phyloP scores from a whole-genome alignment of 2,329 filamentous ascomycete species.

The Fulvia fulva region DNA sequence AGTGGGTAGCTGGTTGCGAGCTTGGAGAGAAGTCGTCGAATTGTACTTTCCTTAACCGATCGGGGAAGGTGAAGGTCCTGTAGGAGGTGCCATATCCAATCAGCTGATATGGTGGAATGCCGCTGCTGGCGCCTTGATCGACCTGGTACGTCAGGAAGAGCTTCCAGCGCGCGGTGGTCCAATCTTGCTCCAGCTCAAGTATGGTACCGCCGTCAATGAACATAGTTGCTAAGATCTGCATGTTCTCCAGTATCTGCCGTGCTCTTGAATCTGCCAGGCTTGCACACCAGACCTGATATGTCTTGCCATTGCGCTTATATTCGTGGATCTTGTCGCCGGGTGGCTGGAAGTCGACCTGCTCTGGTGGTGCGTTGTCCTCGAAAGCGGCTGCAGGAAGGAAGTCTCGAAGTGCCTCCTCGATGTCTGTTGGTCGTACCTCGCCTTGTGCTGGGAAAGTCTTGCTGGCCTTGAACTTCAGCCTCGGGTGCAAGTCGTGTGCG shows the following conservation, averaged over 20 bases:
- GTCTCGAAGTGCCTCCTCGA: constrained; percentile 60
- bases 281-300: constrained; percentile 82
- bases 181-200: constrained; percentile 68
- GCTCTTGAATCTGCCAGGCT: constrained; percentile 67
- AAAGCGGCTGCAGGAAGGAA: constrained; percentile 64
- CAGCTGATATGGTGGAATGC: constrained; percentile 66
- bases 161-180: constrained; percentile 77
- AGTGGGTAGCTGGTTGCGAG: constrained; percentile 20
- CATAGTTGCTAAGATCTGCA: constrained; percentile 78
- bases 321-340: constrained; percentile 68
- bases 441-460: constrained; percentile 68
- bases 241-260: constrained; percentile 67
- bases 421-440: constrained; percentile 65
- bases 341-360: constrained; percentile 56
- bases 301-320: constrained; percentile 58
- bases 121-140: constrained; percentile 30
- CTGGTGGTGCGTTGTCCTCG: constrained; percentile 25
- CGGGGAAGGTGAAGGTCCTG: constrained; percentile 59
- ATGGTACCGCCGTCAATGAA: constrained; percentile 91
- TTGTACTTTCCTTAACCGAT: constrained; percentile 23
- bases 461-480: constrained; percentile 65
- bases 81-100: constrained; percentile 90
- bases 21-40: constrained; percentile 22
- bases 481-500: constrained; percentile 72
- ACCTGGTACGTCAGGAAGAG: constrained; percentile 67